Percentiles rank a stretch among this genome's conserved stretches.
Evolutionary conservation across 2,329 filamentous ascomycete species (phyloP).

Genomic region (Aspergillus terreus): DNA sequence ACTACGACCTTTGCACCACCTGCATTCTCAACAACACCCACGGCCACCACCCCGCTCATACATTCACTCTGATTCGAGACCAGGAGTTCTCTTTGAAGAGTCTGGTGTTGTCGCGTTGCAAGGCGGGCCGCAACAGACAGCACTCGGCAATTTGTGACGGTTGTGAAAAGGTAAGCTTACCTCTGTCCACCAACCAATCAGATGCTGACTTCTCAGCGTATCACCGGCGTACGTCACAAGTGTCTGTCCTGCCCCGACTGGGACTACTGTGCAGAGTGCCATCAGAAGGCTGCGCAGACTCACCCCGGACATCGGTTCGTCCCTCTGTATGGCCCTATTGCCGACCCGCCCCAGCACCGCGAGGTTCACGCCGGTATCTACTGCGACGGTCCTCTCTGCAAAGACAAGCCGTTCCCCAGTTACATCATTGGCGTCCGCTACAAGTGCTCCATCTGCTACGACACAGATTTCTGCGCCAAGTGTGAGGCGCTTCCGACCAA

Average conservation of each 20-base stretch:
- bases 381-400: conserved; percentile 91
- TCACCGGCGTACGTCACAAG: conserved; percentile 89
- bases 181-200: neutral
- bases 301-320: conserved; percentile 88
- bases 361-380: conserved; percentile 77
- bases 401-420: conserved; percentile 42
- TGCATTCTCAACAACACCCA: conserved; percentile 76
- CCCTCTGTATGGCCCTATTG: conserved; percentile 70
- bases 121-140: conserved; percentile 71
- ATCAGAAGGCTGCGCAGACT: conserved; percentile 60
- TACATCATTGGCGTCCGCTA: conserved; percentile 82
- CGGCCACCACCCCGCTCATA: conserved; percentile 86
- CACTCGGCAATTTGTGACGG: conserved; percentile 94
- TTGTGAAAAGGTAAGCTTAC: conserved; percentile 64
- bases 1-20: conserved; percentile 84
- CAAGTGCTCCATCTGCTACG: conserved; percentile 95
- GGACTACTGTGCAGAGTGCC: conserved; percentile 84
- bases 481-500: conserved; percentile 87
- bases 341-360: conserved; percentile 43
- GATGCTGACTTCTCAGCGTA: conserved; percentile 52
- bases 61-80: conserved; percentile 58
- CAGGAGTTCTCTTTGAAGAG: conserved; percentile 57
- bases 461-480: conserved; percentile 89
- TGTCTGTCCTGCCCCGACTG: conserved; percentile 96
- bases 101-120: conserved; percentile 64